Percentiles rank a stretch among this genome's conserved stretches.
These are phyloP conservation scores for Hygrophila difformis DNA, from an alignment of 257 asterid genomes.

Conservation along the genomic window DNA sequence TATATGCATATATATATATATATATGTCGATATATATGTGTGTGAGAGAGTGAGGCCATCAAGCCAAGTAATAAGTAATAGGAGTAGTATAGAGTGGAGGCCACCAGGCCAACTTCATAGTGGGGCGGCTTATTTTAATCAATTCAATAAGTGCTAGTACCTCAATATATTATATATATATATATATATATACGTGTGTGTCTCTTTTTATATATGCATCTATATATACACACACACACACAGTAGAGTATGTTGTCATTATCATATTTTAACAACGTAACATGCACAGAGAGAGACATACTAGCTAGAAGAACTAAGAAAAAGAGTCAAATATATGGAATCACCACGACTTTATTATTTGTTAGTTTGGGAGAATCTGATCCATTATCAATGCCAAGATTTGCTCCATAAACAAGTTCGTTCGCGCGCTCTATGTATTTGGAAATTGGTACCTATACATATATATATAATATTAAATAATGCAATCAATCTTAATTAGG, in stretches of 20 bases:
- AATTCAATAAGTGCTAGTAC: slow-evolving; percentile 1
- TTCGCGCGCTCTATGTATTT: no score
- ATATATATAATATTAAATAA: no score
- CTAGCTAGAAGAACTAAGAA: background rate
- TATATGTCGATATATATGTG: no score
- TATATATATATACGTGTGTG: no score
- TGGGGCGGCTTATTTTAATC: slow-evolving; percentile 26
- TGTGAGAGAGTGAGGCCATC: no score
- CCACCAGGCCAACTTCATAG: slow-evolving; percentile 2
- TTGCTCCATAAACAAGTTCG: slow-evolving; percentile 17
- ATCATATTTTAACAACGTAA: slow-evolving; percentile 11
- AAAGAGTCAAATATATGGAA: slow-evolving; percentile 1
- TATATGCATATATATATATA: no score
- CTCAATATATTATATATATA: no score
- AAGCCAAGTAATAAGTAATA: background rate
- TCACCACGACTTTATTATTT: slow-evolving; percentile 6
- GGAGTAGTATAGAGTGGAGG: no score
- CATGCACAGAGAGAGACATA: slow-evolving; percentile 3
- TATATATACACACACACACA: no score
- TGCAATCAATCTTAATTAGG: slow-evolving; percentile 27
- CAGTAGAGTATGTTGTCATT: slow-evolving; percentile 8
- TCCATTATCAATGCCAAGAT: slow-evolving; percentile 35
- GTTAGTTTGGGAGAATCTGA: slow-evolving; percentile 16
- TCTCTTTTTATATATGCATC: no score
- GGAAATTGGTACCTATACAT: no score